Base-by-base conservation (phyloP, 805 yeast genomes). In the Saccharomycopsis lassenensis region DNA sequence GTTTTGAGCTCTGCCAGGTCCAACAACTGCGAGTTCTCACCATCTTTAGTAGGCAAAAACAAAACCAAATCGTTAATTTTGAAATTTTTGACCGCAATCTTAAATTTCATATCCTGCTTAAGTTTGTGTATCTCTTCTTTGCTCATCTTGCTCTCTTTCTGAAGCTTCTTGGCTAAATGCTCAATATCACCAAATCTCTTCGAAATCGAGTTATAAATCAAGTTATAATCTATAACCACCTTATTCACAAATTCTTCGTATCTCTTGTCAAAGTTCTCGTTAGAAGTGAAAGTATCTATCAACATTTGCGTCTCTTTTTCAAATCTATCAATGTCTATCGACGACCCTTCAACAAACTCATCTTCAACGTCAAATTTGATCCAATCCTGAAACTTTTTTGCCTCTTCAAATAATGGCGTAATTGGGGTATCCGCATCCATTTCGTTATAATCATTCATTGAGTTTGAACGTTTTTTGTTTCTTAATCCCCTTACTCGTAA, bases 131-230 rank as follows among this genome's bases (percentile, higher is more conserved):
- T 45, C 26, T 48, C 49, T 4, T 51, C 51, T 21, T 67, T 63
- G 37, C 69, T 62, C 36, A 54, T 50, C 43, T 67, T 70, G 47
- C 71, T 76, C 46, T 83, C 94, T 50, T 77, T 78, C 39, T 87
- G 83, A 41, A 83, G 65, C 50, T 74, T 81, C 49, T 91, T 77
- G 2, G 97, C 97, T 48, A 87, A 65, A 4, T 78, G 72, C 53
- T 91, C 97, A 34, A 89, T 93, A 51, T 89, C 97, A 37, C 70
- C 73, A 49, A 91, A 87, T 40, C 98, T 63, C 51, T 79, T 75
- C 25, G 76, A 67, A 2, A 86, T 71, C 10, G 71, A 60, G 10
- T 58, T 53, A 24, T 61, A 58, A 32, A 55, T 60, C 7, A 58
- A 31, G 32, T 52, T 44, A 24, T 40, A 31, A 24, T 45, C 44